Evolutionary conservation across 2,329 filamentous ascomycete species (phyloP).

Genomic region (Samsoniella hepiali): DNA sequence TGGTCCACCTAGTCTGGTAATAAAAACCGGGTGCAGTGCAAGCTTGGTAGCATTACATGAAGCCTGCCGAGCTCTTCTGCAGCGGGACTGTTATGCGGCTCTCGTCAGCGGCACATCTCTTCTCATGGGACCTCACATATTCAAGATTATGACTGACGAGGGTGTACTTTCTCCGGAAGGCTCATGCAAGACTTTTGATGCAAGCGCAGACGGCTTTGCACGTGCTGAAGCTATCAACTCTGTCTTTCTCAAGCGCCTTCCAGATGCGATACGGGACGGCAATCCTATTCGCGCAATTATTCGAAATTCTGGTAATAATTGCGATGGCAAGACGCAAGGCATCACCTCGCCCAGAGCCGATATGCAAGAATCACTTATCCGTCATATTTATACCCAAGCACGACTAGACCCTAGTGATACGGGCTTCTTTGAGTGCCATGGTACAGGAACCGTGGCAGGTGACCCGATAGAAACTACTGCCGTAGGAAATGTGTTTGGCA

Average conservation of each 20-base stretch:
- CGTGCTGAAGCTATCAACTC: conserved; percentile 31
- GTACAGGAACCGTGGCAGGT: conserved; percentile 21
- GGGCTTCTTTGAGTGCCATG: conserved; percentile 31
- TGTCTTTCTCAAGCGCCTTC: conserved; percentile 30
- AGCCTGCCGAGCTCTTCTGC: conserved; percentile 29
- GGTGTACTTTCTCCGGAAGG: conserved; percentile 22
- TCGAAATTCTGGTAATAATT: neutral
- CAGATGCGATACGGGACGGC: conserved; percentile 26
- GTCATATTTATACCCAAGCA: conserved; percentile 19
- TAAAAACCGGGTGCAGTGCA: conserved; percentile 37
- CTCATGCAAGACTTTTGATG: conserved; percentile 32
- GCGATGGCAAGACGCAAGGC: neutral
- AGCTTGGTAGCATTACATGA: conserved; percentile 28
- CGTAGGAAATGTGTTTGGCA: neutral
- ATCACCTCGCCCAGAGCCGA: neutral
- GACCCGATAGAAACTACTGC: conserved; percentile 21
- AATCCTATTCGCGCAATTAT: neutral
- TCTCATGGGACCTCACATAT: conserved; percentile 26
- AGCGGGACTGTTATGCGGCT: conserved; percentile 32
- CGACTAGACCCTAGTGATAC: conserved; percentile 32
- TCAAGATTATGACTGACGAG: conserved; percentile 22
- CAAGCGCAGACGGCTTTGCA: conserved; percentile 32
- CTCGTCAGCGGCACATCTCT: conserved; percentile 35
- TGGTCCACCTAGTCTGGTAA: conserved; percentile 21
- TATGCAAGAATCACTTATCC: neutral